A percentile compares a stretch with the other conserved stretches of the same genome.
Conservation (phyloP, 192 early-diverging fungal genomes). For the Linnemannia zychae region DNA sequence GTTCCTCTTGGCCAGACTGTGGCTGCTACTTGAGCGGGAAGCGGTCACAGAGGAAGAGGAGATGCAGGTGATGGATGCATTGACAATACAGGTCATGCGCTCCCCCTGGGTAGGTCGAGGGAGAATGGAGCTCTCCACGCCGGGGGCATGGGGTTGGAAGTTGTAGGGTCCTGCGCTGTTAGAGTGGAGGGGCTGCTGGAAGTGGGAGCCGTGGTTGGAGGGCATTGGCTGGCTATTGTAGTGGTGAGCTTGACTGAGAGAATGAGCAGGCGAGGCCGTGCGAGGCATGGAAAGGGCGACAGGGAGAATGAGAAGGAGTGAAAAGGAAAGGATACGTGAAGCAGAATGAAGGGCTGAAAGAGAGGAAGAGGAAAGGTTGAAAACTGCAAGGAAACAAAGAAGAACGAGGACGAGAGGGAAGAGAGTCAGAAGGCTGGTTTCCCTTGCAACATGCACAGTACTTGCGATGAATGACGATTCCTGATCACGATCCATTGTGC, state of each 20-base stretch:
- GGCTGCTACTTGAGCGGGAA: constrained; percentile 25
- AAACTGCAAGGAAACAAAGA: not conserved
- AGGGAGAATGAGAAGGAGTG: too few relatives aligned
- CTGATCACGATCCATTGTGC: not conserved
- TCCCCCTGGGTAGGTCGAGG: constrained; percentile 50
- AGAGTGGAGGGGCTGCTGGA: not conserved
- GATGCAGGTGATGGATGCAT: constrained; percentile 52
- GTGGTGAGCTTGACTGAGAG: constrained; percentile 23
- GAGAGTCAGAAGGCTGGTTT: not conserved
- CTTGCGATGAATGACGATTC: not conserved
- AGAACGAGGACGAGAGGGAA: not conserved
- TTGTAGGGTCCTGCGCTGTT: constrained; percentile 2
- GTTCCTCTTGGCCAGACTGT: not conserved
- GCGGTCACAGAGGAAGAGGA: constrained; percentile 19
- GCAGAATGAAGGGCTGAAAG: too few relatives aligned
- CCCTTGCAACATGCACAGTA: constrained; percentile 3
- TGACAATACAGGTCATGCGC: constrained; percentile 56
- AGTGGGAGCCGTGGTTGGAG: constrained; percentile 28
- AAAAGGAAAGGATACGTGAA: too few relatives aligned
- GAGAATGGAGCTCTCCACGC: constrained; percentile 15
- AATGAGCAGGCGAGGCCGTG: constrained; percentile 16
- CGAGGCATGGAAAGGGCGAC: constrained; percentile 13
- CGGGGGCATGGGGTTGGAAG: constrained; percentile 22
- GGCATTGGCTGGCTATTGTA: constrained; percentile 23
- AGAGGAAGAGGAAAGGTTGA: not conserved